phyloP scores from a whole-genome alignment of 139 green algal genomes.

The Nannochloris sp. region DNA sequence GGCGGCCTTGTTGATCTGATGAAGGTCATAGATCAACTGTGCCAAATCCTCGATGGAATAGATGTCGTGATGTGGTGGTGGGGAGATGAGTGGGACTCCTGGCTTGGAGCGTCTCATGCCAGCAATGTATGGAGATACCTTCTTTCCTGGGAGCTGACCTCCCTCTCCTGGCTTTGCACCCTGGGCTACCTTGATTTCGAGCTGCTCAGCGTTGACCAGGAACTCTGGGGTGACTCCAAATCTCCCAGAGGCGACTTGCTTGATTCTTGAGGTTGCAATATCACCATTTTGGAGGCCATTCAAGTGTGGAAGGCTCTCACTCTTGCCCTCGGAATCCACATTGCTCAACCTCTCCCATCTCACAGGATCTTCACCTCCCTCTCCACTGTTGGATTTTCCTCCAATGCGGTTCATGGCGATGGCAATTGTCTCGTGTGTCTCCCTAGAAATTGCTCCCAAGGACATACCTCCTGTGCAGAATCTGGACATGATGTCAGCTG shows the following conservation, averaged over 20 bases:
- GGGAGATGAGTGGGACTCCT: slow-evolving; percentile 95
- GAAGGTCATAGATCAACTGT: slow-evolving; percentile 98
- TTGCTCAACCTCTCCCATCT: slow-evolving; percentile 68
- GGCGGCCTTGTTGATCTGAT: slow-evolving; percentile 70
- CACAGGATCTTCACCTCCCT: slow-evolving; percentile 91
- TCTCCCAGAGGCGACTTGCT: slow-evolving; percentile 88
- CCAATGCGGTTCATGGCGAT: slow-evolving; percentile 99
- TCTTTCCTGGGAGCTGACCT: slow-evolving; percentile 93
- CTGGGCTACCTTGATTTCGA: slow-evolving; percentile 99
- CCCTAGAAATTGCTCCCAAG: slow-evolving; percentile 90
- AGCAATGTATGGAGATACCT: slow-evolving; percentile 96
- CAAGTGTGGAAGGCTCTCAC: slow-evolving; percentile 77
- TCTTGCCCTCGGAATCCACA: slow-evolving; percentile 65
- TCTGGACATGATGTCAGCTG: slow-evolving; percentile 77
- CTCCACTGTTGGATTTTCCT: slow-evolving; percentile 77
- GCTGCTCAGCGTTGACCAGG: slow-evolving; percentile 94
- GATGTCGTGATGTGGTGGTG: slow-evolving; percentile 99
- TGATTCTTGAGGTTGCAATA: slow-evolving; percentile 90
- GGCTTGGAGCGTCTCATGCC: slow-evolving; percentile 89
- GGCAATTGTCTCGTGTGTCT: slow-evolving; percentile 98
- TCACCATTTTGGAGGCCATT: slow-evolving; percentile 87
- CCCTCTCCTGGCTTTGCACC: slow-evolving; percentile 89
- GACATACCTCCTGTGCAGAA: slow-evolving; percentile 99
- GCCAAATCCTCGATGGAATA: slow-evolving; percentile 99
- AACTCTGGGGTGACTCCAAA: slow-evolving; percentile 98